Evolutionary conservation across 2,329 filamentous ascomycete species (phyloP).

Genomic region (Xylariaceae sp.): DNA sequence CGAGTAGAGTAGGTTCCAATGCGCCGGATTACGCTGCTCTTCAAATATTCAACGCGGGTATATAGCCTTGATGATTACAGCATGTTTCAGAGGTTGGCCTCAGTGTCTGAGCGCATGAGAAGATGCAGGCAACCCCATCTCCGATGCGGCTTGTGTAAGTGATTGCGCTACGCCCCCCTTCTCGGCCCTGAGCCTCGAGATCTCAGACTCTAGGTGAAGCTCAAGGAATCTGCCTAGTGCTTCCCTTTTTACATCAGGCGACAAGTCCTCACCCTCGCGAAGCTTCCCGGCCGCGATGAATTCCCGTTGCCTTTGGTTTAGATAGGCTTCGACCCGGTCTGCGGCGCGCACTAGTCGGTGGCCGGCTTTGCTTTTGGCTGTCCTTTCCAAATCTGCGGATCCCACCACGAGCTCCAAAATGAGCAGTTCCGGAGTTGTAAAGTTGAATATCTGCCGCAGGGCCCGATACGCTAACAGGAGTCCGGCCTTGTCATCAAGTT

Average conservation of each 20-base stretch:
- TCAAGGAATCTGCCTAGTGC: constrained; percentile 50
- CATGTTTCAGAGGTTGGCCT: background rate
- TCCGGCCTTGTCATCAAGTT: constrained; percentile 47
- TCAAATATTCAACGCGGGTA: background rate
- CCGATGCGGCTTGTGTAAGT: constrained; percentile 22
- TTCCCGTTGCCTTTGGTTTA: constrained; percentile 34
- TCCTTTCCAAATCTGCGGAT: constrained; percentile 44
- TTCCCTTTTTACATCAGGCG: constrained; percentile 40
- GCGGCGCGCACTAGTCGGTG: constrained; percentile 47
- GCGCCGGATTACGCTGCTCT: background rate
- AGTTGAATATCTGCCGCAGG: constrained; percentile 47
- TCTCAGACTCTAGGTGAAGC: constrained; percentile 38
- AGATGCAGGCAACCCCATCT: constrained; percentile 29
- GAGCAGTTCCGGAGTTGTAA: constrained; percentile 48
- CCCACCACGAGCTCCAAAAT: constrained; percentile 51
- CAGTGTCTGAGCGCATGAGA: background rate
- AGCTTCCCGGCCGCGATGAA: constrained; percentile 36
- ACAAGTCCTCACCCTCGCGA: constrained; percentile 35
- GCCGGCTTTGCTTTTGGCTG: constrained; percentile 43
- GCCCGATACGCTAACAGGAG: constrained; percentile 50
- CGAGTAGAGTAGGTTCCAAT: background rate
- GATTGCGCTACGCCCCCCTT: constrained; percentile 2
- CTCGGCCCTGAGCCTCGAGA: background rate
- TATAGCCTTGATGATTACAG: background rate
- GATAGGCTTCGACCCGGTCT: constrained; percentile 45